These are phyloP conservation scores for Thyridium curvatum DNA, from an alignment of 2,329 filamentous ascomycete species.

Conservation along the genomic window DNA sequence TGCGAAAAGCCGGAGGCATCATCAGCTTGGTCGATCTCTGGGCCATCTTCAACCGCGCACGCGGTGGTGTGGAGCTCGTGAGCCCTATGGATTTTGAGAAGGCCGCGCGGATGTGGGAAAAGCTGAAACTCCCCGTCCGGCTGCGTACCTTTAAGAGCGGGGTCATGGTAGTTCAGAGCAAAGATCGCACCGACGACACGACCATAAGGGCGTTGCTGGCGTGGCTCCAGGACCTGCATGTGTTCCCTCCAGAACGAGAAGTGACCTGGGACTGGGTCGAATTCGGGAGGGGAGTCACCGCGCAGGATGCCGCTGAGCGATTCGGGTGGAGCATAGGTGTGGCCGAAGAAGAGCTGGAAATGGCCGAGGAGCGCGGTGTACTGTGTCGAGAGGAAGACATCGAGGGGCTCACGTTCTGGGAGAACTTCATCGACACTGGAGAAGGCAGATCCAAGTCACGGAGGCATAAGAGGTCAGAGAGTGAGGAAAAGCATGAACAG, in stretches of 20 bases:
- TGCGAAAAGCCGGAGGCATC: constrained; percentile 77
- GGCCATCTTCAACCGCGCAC: constrained; percentile 89
- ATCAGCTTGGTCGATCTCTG: constrained; percentile 86
- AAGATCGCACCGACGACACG: constrained; percentile 84
- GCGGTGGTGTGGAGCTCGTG: constrained; percentile 89
- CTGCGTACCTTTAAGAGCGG: constrained; percentile 87
- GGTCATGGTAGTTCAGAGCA: constrained; percentile 85
- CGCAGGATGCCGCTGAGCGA: constrained; percentile 78
- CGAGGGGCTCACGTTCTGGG: constrained; percentile 89
- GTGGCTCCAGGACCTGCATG: constrained; percentile 73
- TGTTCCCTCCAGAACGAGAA: constrained; percentile 56
- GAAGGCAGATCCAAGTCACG: constrained; percentile 20
- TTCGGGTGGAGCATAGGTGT: constrained; percentile 98
- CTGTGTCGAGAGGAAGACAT: constrained; percentile 88
- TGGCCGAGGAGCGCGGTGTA: constrained; percentile 87
- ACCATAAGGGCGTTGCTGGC: constrained; percentile 69
- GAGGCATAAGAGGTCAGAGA: constrained; percentile 16
- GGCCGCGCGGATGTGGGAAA: constrained; percentile 83
- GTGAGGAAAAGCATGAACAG: constrained; percentile 29
- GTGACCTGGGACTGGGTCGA: constrained; percentile 67
- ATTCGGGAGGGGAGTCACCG: constrained; percentile 82
- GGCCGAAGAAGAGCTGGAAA: constrained; percentile 89
- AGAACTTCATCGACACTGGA: constrained; percentile 60
- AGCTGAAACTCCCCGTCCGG: constrained; percentile 76
- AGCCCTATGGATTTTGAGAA: constrained; percentile 89